A percentile compares a stretch with the other conserved stretches of the same genome.
These are phyloP conservation scores for Podospora bellae-mahoneyi DNA, from an alignment of 495 filamentous ascomycete species.

Conservation along the genomic window DNA sequence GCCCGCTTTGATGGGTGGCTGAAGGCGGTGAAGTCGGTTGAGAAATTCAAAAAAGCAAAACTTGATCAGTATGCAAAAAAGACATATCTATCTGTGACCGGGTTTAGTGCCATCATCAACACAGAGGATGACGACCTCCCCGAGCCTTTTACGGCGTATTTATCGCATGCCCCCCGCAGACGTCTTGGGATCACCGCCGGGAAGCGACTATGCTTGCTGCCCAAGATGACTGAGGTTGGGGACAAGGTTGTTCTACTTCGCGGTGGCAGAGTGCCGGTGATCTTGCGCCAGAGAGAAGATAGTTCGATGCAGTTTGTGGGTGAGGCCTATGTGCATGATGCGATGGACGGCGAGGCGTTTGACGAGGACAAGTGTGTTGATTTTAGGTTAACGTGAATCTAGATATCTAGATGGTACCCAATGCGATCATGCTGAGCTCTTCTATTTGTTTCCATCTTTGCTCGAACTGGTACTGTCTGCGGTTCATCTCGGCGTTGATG, in stretches of 20 bases:
- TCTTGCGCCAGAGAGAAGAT: constrained; percentile 10
- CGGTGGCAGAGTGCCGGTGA: constrained; percentile 11
- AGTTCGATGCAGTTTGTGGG: constrained; percentile 12
- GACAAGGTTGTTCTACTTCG: constrained; percentile 14
- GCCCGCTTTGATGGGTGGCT: constrained; percentile 4
- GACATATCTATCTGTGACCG: too few species aligned
- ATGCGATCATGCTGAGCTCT: too few species aligned
- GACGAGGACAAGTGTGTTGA: not conserved
- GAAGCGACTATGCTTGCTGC: constrained; percentile 17
- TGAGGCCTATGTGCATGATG: constrained; percentile 12
- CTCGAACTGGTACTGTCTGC: too few species aligned
- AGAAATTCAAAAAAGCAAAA: constrained; percentile 6
- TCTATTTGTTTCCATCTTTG: too few species aligned
- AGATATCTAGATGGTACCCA: too few species aligned
- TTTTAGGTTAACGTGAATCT: too few species aligned
- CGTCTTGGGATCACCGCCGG: constrained; percentile 8
- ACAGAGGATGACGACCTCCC: too few species aligned
- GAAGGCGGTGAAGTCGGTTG: not conserved
- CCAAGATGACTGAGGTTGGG: constrained; percentile 12
- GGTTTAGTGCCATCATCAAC: too few species aligned
- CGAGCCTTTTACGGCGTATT: constrained; percentile 5
- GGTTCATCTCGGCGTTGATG: not conserved
- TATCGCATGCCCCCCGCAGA: not conserved
- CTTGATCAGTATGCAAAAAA: not conserved
- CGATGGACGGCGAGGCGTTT: constrained; percentile 18